phyloP scores from a whole-genome alignment of 2,329 filamentous ascomycete genomes.

The Penicillium sp. region DNA sequence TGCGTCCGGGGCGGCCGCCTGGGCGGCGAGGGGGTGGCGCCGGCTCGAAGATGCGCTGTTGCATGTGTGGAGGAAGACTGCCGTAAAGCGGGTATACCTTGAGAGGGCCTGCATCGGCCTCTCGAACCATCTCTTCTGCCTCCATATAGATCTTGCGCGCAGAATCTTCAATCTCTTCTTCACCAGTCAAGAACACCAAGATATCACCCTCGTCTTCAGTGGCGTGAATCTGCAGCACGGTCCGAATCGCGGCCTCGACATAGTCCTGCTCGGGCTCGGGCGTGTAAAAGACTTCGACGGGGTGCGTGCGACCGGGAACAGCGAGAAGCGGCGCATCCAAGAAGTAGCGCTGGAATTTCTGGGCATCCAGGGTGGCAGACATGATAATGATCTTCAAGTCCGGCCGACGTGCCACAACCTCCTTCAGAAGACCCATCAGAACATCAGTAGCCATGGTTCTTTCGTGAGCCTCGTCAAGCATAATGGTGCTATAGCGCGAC shows the following conservation, averaged over 20 bases:
- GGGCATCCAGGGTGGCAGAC: conserved; percentile 93
- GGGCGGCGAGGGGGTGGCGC: conserved; percentile 70
- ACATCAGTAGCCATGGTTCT: conserved; percentile 96
- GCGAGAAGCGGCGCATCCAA: conserved; percentile 88
- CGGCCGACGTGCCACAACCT: conserved; percentile 74
- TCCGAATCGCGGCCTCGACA: conserved; percentile 89
- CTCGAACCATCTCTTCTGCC: conserved; percentile 84
- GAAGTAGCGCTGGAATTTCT: conserved; percentile 98
- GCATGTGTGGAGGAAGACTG: conserved; percentile 84
- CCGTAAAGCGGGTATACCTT: conserved; percentile 93
- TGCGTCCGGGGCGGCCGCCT: conserved; percentile 84
- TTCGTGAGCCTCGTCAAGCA: conserved; percentile 98
- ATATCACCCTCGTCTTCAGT: conserved; percentile 91
- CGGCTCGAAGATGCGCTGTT: conserved; percentile 92
- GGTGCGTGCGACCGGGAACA: conserved; percentile 90
- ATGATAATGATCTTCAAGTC: conserved; percentile 99
- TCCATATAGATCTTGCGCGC: conserved; percentile 88
- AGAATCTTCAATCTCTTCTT: conserved; percentile 97
- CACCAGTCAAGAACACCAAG: conserved; percentile 90
- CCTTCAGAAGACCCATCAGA: conserved; percentile 92
- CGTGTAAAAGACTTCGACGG: conserved; percentile 98
- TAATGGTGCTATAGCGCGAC: conserved; percentile 92
- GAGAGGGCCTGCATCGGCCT: conserved; percentile 87
- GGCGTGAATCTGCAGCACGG: conserved; percentile 94
- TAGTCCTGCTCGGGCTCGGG: conserved; percentile 95